phyloP scores from a whole-genome alignment of 805 yeast species.

The Isabelozyma heimii region DNA sequence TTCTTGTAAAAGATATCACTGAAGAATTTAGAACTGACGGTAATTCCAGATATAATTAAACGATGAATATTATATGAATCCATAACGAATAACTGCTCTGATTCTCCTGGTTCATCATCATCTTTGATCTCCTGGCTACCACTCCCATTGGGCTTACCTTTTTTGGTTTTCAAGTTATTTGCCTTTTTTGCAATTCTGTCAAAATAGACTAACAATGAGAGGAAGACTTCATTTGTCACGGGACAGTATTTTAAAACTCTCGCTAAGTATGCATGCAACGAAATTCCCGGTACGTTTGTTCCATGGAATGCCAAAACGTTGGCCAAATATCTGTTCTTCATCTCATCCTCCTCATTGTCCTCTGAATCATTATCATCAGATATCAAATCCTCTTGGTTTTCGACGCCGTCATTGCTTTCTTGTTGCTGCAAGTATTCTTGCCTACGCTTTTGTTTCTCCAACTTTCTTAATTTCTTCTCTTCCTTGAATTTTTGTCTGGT shows the following conservation, averaged over 20 bases:
- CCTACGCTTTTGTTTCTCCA: constrained; percentile 12
- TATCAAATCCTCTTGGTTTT: constrained; percentile 8
- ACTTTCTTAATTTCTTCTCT: constrained; percentile 25
- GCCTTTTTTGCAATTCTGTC: constrained; percentile 90
- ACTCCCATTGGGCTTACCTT: constrained; percentile 8
- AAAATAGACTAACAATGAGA: constrained; percentile 86
- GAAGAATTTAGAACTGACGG: constrained; percentile 93
- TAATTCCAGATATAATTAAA: constrained; percentile 87
- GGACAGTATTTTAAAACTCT: constrained; percentile 96
- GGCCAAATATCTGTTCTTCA: constrained; percentile 53
- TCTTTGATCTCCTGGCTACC: constrained; percentile 4
- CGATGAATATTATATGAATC: constrained; percentile 95
- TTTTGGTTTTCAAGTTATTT: constrained; percentile 41
- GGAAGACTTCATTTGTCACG: constrained; percentile 94
- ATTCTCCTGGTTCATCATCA: constrained; percentile 11
- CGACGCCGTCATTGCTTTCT: constrained; percentile 7
- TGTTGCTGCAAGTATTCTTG: constrained; percentile 1
- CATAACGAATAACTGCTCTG: constrained; percentile 79
- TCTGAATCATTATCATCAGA: constrained; percentile 19
- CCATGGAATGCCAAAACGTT: constrained; percentile 91
- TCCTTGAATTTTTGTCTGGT: constrained; percentile 35
- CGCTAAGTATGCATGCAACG: constrained; percentile 82
- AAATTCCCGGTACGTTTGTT: constrained; percentile 92
- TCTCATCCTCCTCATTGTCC: constrained; percentile 39
- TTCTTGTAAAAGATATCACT: constrained; percentile 94